Base-by-base conservation (phyloP, 106 monocot species). In the Dactylorhiza incarnata region DNA sequence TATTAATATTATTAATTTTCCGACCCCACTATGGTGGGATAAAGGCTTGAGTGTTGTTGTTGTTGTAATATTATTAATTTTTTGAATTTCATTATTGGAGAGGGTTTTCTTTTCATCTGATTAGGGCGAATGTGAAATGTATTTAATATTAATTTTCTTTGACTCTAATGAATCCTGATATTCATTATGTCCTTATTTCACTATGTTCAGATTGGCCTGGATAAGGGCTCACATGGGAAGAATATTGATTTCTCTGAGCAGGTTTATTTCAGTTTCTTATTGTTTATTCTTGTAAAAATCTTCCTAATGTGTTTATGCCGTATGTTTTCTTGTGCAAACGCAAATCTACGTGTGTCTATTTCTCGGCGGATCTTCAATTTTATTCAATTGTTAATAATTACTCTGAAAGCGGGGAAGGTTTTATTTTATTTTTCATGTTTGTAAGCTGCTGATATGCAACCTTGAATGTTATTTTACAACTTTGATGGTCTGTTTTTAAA, bases 181-280 rank as follows among this genome's bases (percentile, higher is more conserved):
- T 69, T 69, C n/a, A 65, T 12, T 29, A 26, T 65, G 19, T 26
- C 8, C 20, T 48, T 72, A 56, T 81, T 74, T 77, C 4, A 47
- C 43, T 3, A 23, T n/a, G 26, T 81, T 22, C 81, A 96, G 96
- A 89, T 89, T 80, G 97, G 97, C 71, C 59, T 97, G 44, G 97
- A 97, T 83, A 97, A 94, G 75, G 93, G 97, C 78, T 89, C 91
- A 63, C 89, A 89, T 79, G 97, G 91, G 26, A 89, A 83, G 80
- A 73, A 79, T 58, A 86, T 97, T 83, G 87, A 94, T 50, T 94
- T 94, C 67, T 23, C 56, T 5, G 80, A 82, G 45, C 97, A 94
- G 96, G 96, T 96, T 6, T 55, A 82, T 62, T 47, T 16, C 45
- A 50, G 13, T 24, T 14, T 2, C 11, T 46, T 71, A 49, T 75